These are phyloP conservation scores for Mycena polygramma DNA, from an alignment of 768 basidiomycete species.

Conservation along the genomic window DNA sequence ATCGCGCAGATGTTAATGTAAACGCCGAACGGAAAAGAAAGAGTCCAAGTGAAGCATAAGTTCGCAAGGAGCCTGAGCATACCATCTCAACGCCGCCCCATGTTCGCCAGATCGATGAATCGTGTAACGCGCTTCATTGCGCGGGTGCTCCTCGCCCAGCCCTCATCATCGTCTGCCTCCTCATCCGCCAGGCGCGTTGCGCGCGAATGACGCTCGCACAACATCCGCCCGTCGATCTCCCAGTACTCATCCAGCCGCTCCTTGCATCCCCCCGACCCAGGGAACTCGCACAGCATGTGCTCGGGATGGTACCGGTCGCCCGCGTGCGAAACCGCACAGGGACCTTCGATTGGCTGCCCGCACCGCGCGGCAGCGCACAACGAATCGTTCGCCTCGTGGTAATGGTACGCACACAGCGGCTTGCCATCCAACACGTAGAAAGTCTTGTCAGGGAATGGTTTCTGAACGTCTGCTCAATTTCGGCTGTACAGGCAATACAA, in stretches of 20 bases:
- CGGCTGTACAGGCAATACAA: conserved; percentile 11
- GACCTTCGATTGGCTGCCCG: conserved; percentile 92
- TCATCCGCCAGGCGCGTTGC: conserved; percentile 34
- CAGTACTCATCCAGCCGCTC: conserved; percentile 85
- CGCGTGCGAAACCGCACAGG: conserved; percentile 88
- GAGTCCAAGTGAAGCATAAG: not conserved
- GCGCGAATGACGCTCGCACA: conserved; percentile 86
- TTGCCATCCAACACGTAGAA: conserved; percentile 95
- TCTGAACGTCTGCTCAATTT: conserved; percentile 52
- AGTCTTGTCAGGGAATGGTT: conserved; percentile 91
- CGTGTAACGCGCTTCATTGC: conserved; percentile 85
- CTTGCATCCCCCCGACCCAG: conserved; percentile 59
- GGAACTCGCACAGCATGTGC: conserved; percentile 87
- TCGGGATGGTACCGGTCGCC: conserved; percentile 90
- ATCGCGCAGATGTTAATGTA: conserved; percentile 12
- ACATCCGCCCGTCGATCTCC: conserved; percentile 88
- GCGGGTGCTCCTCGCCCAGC: conserved; percentile 48
- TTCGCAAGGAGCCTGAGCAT: not conserved
- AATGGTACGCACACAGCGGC: conserved; percentile 92
- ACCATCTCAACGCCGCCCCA: not conserved
- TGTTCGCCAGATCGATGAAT: conserved; percentile 75
- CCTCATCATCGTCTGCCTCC: conserved; percentile 40
- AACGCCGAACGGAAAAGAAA: not conserved
- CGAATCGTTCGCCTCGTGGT: conserved; percentile 92
- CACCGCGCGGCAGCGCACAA: conserved; percentile 85